Conservation (phyloP, 2,329 filamentous ascomycete species). For the Botrytis aclada region DNA sequence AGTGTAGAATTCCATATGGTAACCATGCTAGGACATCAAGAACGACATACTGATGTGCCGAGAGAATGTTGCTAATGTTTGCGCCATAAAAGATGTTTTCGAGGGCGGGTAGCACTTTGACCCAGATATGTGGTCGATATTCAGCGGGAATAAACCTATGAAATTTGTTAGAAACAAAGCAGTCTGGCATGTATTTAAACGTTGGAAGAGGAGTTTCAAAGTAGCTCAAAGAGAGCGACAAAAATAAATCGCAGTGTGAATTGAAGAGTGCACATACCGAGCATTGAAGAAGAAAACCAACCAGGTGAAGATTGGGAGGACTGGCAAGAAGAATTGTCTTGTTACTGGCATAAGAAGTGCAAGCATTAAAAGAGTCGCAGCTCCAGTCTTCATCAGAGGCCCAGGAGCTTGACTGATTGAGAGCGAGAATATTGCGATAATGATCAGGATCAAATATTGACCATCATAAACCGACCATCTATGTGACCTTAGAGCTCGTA, state of each 20-base stretch:
- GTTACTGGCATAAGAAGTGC: conserved; percentile 79
- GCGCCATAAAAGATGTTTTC: conserved; percentile 97
- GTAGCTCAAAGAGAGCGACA: conserved; percentile 12
- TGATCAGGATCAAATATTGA: conserved; percentile 74
- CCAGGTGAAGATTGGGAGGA: conserved; percentile 80
- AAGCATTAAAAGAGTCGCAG: conserved; percentile 63
- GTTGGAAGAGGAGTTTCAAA: conserved; percentile 18
- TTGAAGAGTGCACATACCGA: conserved; percentile 57
- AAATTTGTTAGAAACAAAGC: conserved; percentile 12
- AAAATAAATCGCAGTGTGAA: background rate
- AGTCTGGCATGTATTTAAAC: conserved; percentile 12
- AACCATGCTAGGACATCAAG: conserved; percentile 90
- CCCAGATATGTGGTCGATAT: conserved; percentile 91
- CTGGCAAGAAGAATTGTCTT: conserved; percentile 86
- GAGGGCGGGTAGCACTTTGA: conserved; percentile 86
- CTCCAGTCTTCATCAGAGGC: conserved; percentile 71
- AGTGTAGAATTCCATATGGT: conserved; percentile 89
- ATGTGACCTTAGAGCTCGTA: conserved; percentile 72
- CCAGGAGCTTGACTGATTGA: conserved; percentile 77
- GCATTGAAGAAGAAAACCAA: conserved; percentile 76
- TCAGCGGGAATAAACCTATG: conserved; percentile 81
- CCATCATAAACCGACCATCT: conserved; percentile 80
- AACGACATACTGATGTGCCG: conserved; percentile 77
- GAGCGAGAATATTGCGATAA: conserved; percentile 77
- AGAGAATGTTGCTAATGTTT: conserved; percentile 93